A percentile compares a stretch with the other conserved stretches of the same genome.
These are phyloP conservation scores for Helicostylum pulchrum DNA, from an alignment of 192 early-diverging fungal genomes.

Conservation along the genomic window DNA sequence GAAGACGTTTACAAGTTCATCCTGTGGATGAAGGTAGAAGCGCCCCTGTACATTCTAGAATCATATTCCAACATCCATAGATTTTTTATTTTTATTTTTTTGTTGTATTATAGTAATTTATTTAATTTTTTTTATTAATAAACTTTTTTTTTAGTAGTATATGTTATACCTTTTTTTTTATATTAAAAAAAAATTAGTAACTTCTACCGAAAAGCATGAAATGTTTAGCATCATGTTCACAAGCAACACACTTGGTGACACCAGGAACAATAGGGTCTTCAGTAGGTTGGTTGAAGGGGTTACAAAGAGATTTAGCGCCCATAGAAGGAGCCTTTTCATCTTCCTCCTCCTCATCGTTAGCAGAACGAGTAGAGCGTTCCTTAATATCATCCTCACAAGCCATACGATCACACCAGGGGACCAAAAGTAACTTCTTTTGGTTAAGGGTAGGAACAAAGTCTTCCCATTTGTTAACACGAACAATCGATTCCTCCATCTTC, in stretches of 20 bases:
- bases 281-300: constrained; percentile 90
- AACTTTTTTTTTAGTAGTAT: constrained; percentile 11
- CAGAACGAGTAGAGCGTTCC: constrained; percentile 73
- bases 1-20: constrained; percentile 10
- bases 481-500: constrained; percentile 69
- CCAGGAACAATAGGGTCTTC: constrained; percentile 79
- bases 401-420: constrained; percentile 93
- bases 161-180: not conserved
- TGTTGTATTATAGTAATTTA: no score
- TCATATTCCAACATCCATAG: not conserved
- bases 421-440: constrained; percentile 79
- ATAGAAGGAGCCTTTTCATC: constrained; percentile 98
- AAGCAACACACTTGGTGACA: constrained; percentile 85
- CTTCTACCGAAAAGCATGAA: constrained; percentile 83
- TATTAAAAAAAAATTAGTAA: constrained; percentile 40
- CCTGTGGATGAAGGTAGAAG: constrained; percentile 17
- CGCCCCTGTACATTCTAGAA: constrained; percentile 13
- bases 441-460: constrained; percentile 92
- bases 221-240: constrained; percentile 73
- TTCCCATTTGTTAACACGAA: constrained; percentile 84
- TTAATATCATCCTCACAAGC: constrained; percentile 97
- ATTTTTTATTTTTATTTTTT: no score
- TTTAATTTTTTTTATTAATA: not conserved
- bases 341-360: constrained; percentile 64
- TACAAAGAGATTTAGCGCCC: constrained; percentile 99